Conservation (phyloP, 2,329 filamentous ascomycete species). For the Diaporthe sp. region DNA sequence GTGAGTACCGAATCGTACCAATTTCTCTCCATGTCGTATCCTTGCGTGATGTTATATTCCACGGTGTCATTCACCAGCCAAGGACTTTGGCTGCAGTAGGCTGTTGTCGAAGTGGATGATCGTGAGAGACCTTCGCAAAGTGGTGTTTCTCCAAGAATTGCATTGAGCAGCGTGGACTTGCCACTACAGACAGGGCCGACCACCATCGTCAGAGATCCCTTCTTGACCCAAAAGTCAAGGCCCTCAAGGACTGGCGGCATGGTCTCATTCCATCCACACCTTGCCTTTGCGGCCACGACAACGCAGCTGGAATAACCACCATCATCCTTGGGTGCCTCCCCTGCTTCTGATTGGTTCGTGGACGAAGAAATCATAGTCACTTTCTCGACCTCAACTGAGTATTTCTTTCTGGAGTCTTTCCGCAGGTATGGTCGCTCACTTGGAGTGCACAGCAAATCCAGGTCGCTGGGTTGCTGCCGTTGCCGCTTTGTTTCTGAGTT, state of each 20-base stretch:
- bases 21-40: neutral
- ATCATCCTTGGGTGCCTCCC: neutral
- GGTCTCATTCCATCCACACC: neutral
- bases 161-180: neutral
- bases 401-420: neutral
- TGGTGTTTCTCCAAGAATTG: neutral
- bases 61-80: neutral
- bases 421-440: neutral
- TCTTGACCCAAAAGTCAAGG: neutral
- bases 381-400: neutral
- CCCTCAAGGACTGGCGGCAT: neutral
- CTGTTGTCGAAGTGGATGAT: neutral
- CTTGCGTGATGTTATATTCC: neutral
- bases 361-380: neutral
- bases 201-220: neutral
- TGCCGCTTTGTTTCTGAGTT: neutral
- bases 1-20: neutral
- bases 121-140: neutral
- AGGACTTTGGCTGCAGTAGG: neutral
- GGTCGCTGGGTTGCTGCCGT: neutral
- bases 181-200: neutral
- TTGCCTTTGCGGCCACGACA: neutral
- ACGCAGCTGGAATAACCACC: neutral
- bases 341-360: neutral
- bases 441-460: neutral